Conservation (phyloP, 2,329 filamentous ascomycete species). For the Nemania abortiva region DNA sequence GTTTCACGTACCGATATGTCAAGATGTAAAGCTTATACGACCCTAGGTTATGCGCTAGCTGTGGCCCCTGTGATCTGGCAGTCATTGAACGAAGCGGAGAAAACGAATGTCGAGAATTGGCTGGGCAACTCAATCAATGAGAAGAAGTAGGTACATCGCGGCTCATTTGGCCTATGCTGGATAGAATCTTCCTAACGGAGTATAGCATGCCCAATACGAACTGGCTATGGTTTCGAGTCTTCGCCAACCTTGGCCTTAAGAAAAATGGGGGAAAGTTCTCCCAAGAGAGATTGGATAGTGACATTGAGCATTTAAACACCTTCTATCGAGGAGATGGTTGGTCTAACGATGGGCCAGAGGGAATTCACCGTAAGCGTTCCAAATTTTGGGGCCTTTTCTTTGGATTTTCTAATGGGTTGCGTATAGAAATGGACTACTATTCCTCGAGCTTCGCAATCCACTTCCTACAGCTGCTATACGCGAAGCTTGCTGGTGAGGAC, state of each 20-base stretch:
- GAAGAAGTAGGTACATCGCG: constrained; percentile 67
- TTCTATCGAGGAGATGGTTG: constrained; percentile 86
- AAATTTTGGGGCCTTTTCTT: neutral
- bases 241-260: constrained; percentile 82
- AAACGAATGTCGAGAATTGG: constrained; percentile 76
- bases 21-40: constrained; percentile 12
- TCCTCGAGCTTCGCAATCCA: constrained; percentile 86
- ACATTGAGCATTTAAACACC: constrained; percentile 82
- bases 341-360: constrained; percentile 84
- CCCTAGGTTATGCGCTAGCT: constrained; percentile 73
- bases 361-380: constrained; percentile 71
- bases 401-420: constrained; percentile 25
- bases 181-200: constrained; percentile 33
- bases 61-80: constrained; percentile 77
- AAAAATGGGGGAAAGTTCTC: constrained; percentile 80
- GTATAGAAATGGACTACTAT: constrained; percentile 82
- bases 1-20: constrained; percentile 12
- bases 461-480: constrained; percentile 81
- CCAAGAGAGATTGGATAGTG: constrained; percentile 75
- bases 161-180: neutral
- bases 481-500: constrained; percentile 75
- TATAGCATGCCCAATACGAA: constrained; percentile 76
- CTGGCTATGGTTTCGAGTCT: constrained; percentile 87
- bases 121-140: constrained; percentile 81
- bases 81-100: constrained; percentile 71